Evolutionary conservation across 2,329 filamentous ascomycete species (phyloP).

Genomic region (Chrysoporthe deuterocubensis): DNA sequence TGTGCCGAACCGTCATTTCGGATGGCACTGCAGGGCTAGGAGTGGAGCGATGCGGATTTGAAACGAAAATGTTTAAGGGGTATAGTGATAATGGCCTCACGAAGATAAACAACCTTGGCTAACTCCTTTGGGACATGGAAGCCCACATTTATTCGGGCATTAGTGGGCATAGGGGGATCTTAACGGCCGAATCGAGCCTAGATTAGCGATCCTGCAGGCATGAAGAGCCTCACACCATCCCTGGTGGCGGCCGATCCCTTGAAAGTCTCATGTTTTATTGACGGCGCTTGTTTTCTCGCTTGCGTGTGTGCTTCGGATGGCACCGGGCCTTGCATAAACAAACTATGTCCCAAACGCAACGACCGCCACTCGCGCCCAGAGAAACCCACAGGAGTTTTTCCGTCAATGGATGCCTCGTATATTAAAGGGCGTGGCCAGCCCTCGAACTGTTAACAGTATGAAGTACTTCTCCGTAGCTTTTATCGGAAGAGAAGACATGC

Average conservation of each 20-base stretch:
- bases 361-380: not conserved
- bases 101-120: not conserved
- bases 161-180: not conserved
- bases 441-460: not conserved
- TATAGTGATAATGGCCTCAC: constrained; percentile 1
- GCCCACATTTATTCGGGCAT: not conserved
- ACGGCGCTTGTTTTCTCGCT: constrained; percentile 17
- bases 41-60: constrained; percentile 15
- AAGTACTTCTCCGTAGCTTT: not conserved
- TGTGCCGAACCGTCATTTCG: constrained; percentile 18
- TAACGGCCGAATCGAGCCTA: constrained; percentile 4
- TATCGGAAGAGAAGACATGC: not conserved
- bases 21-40: constrained; percentile 16
- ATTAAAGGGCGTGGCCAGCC: not conserved
- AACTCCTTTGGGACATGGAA: not conserved
- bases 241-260: constrained; percentile 10
- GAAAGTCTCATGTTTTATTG: constrained; percentile 22
- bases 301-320: not conserved
- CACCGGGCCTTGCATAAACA: constrained; percentile 1
- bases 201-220: constrained; percentile 7
- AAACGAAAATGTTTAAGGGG: constrained; percentile 14
- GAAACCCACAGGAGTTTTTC: constrained; percentile 1
- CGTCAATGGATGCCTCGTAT: constrained; percentile 1
- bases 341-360: not conserved
- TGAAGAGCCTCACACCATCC: constrained; percentile 13